A percentile compares a stretch with the other conserved stretches of the same genome.
phyloP scores from a whole-genome alignment of 2,329 filamentous ascomycete species.

The Polychaeton citri region DNA sequence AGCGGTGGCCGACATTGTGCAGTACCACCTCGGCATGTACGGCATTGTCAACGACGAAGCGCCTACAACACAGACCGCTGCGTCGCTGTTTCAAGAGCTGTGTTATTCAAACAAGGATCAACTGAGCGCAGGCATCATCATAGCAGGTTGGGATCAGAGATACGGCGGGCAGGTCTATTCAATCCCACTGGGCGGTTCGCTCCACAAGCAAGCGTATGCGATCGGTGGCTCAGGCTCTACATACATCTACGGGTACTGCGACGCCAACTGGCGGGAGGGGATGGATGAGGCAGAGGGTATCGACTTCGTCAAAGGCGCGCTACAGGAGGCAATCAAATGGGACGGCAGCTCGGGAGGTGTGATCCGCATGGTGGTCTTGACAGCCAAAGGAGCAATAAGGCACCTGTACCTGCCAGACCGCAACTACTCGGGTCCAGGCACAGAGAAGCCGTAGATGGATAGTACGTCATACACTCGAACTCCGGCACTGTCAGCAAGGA shows the following conservation, averaged over 20 bases:
- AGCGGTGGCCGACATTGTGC: constrained; percentile 93
- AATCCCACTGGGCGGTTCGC: constrained; percentile 86
- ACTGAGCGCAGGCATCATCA: constrained; percentile 81
- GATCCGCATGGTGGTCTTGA: constrained; percentile 94
- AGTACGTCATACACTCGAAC: too few relatives aligned
- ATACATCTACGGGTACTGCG: constrained; percentile 98
- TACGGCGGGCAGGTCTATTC: constrained; percentile 96
- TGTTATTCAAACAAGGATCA: constrained; percentile 95
- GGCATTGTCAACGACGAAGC: constrained; percentile 78
- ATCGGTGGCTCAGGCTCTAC: constrained; percentile 96
- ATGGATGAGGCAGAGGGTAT: constrained; percentile 91
- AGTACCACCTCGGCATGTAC: constrained; percentile 90
- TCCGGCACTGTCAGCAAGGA: too few relatives aligned
- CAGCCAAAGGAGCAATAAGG: constrained; percentile 73
- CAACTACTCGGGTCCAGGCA: constrained; percentile 64
- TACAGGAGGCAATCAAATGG: constrained; percentile 97
- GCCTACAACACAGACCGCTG: constrained; percentile 88
- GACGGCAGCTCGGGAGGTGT: constrained; percentile 97
- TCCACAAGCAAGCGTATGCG: constrained; percentile 93
- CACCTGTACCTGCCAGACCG: constrained; percentile 94
- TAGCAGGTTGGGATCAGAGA: constrained; percentile 92
- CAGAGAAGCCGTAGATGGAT: constrained; percentile 20
- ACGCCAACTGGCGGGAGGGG: constrained; percentile 85
- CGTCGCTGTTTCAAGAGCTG: constrained; percentile 91
- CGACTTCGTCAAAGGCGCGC: constrained; percentile 78